Conservation (phyloP, 2,329 filamentous ascomycete species). For the Trichoderma hamatum region DNA sequence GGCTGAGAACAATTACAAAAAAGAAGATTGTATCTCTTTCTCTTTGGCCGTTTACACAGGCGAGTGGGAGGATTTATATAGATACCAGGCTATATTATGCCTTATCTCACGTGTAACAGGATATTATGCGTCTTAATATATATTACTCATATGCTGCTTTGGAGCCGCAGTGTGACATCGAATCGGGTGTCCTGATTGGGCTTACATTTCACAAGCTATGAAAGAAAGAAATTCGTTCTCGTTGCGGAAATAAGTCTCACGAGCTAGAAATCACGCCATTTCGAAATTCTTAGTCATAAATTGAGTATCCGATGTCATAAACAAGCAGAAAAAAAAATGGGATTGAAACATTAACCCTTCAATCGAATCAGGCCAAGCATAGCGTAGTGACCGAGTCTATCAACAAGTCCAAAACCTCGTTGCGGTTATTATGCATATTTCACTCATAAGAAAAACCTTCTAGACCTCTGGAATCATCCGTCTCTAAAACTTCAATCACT, state of each 20-base stretch:
- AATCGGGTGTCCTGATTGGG: no score
- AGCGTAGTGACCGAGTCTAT: neutral
- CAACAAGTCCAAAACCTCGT: neutral
- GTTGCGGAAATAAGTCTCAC: neutral
- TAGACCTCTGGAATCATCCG: neutral
- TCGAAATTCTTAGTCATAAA: neutral
- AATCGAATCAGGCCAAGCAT: neutral
- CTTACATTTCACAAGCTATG: no score
- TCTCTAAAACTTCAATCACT: neutral
- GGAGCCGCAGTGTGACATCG: no score
- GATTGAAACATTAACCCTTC: neutral
- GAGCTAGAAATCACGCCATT: neutral
- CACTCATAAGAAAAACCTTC: neutral
- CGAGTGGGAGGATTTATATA: no score
- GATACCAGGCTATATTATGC: no score
- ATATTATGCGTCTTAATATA: no score
- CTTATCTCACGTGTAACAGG: no score
- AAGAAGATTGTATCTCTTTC: no score
- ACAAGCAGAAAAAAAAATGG: neutral
- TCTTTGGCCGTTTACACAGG: no score
- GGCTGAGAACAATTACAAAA: no score
- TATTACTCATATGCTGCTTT: no score
- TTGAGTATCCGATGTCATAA: neutral
- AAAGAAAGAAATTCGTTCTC: neutral
- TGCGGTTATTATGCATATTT: neutral